These are phyloP conservation scores for Microbotryomycetes sp. DNA, from an alignment of 1,284 basidiomycete genomes.

Conservation along the genomic window DNA sequence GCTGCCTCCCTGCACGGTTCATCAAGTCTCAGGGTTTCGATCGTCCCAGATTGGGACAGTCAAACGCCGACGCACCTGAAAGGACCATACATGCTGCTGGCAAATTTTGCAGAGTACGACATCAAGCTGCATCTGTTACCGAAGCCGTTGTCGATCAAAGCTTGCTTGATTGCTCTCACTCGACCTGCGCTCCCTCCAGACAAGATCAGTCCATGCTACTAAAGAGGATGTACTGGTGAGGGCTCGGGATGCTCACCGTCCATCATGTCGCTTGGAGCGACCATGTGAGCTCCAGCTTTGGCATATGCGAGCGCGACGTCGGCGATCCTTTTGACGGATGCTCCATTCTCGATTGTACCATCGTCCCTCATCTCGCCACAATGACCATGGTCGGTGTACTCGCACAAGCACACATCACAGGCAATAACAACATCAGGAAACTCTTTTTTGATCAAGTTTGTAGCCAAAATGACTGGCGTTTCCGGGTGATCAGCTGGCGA, in stretches of 20 bases:
- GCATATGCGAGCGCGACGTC: slow-evolving; percentile 91
- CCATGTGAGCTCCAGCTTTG: slow-evolving; percentile 89
- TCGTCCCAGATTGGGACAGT: neutral
- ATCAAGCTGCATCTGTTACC: slow-evolving; percentile 87
- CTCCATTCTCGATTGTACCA: slow-evolving; percentile 51
- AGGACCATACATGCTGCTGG: slow-evolving; percentile 91
- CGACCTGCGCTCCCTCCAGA: slow-evolving; percentile 4
- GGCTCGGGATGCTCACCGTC: slow-evolving; percentile 57
- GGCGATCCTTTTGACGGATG: slow-evolving; percentile 77
- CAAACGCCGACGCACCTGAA: slow-evolving; percentile 61
- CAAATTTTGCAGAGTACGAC: slow-evolving; percentile 99
- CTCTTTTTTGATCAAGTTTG: slow-evolving; percentile 64
- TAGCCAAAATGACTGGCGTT: slow-evolving; percentile 89
- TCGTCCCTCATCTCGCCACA: slow-evolving; percentile 57
- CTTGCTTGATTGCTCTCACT: slow-evolving; percentile 79
- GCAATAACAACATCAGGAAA: slow-evolving; percentile 85
- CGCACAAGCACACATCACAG: slow-evolving; percentile 96
- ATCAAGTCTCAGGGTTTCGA: neutral
- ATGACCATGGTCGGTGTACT: slow-evolving; percentile 97
- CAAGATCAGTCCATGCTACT: neutral
- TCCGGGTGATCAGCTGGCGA: slow-evolving; percentile 80
- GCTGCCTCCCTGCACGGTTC: slow-evolving; percentile 70
- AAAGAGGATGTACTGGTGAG: neutral
- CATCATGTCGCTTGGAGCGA: slow-evolving; percentile 99
- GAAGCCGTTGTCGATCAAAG: slow-evolving; percentile 70